phyloP scores from a whole-genome alignment of 2,329 filamentous ascomycete species.

The Cyphellophora europaea region DNA sequence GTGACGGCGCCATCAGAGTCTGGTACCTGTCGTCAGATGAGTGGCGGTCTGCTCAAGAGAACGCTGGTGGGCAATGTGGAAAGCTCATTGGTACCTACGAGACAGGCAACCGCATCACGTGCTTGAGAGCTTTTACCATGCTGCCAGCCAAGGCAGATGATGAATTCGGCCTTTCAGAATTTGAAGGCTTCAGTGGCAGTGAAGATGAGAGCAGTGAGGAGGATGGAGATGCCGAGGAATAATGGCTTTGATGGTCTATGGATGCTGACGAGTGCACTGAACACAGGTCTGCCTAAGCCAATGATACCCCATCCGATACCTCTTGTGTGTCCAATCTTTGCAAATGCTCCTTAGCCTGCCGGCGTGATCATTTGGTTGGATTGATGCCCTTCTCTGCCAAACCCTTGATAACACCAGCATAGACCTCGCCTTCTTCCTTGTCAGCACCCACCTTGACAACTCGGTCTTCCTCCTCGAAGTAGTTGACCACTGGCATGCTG shows the following conservation, averaged over 20 bases:
- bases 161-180: conserved; percentile 8
- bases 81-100: conserved; percentile 67
- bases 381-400: conserved; percentile 34
- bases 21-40: conserved; percentile 51
- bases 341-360: no score
- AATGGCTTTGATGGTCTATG: no score
- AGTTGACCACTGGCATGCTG: conserved; percentile 92
- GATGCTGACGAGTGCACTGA: no score
- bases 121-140: conserved; percentile 79
- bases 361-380: no score
- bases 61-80: conserved; percentile 43
- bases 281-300: no score
- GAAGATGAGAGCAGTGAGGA: conserved; percentile 9
- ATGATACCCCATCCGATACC: no score
- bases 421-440: conserved; percentile 55
- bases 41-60: conserved; percentile 15
- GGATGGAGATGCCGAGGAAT: conserved; percentile 19
- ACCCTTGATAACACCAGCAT: conserved; percentile 41
- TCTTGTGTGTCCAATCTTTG: no score
- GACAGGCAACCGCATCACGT: conserved; percentile 83
- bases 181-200: conserved; percentile 8
- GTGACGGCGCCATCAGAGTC: conserved; percentile 73
- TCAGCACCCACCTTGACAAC: conserved; percentile 75
- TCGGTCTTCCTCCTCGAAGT: conserved; percentile 65
- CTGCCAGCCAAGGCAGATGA: conserved; percentile 45